Conservation (phyloP, 2,329 filamentous ascomycete species). For the Orbilia quercus region DNA sequence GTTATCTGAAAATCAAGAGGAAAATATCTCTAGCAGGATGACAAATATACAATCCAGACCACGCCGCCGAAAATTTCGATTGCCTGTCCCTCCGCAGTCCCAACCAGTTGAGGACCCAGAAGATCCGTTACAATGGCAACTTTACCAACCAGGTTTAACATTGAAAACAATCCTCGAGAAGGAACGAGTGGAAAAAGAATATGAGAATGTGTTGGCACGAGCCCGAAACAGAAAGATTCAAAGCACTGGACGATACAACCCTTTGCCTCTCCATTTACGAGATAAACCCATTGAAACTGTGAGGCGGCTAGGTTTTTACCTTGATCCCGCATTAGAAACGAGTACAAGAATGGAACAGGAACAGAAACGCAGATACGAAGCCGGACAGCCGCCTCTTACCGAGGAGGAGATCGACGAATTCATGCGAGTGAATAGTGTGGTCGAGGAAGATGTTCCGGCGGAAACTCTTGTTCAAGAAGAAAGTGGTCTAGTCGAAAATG, state of each 20-base stretch:
- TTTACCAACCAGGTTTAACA: neutral
- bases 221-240: slow-evolving; percentile 16
- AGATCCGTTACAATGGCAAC: no score
- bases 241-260: slow-evolving; percentile 2
- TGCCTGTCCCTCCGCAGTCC: no score
- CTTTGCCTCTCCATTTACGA: neutral
- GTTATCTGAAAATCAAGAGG: slow-evolving; percentile 5
- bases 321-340: neutral
- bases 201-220: slow-evolving; percentile 5
- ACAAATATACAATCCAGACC: no score
- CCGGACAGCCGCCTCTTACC: neutral
- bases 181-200: neutral
- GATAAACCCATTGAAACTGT: neutral
- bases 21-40: no score
- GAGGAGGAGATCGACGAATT: neutral
- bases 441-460: neutral
- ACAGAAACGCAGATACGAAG: neutral
- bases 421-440: neutral
- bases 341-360: neutral
- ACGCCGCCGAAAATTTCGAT: neutral
- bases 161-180: neutral
- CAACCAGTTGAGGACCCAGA: no score
- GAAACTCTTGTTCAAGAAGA: neutral
- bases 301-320: neutral
- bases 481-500: neutral